Conservation (phyloP, 768 basidiomycete species). For the Daedaleopsis nitida region DNA sequence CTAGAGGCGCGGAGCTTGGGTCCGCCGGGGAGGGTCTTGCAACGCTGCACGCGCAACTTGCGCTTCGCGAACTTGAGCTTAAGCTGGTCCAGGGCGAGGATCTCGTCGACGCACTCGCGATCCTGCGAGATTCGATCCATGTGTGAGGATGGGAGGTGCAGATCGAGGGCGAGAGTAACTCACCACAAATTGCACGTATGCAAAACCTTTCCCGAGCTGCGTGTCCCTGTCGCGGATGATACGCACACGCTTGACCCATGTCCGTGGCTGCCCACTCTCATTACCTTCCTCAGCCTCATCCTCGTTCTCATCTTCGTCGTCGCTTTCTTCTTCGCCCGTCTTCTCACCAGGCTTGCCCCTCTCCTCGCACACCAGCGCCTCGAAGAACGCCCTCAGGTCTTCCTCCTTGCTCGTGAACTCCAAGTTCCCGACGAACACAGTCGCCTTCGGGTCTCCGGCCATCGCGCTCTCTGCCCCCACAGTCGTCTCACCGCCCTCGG, state of each 20-base stretch:
- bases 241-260: constrained; percentile 85
- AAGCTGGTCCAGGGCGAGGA: constrained; percentile 74
- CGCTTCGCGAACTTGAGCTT: constrained; percentile 93
- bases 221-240: constrained; percentile 89
- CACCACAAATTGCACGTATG: constrained; percentile 87
- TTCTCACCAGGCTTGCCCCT: constrained; percentile 54
- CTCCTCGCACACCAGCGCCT: constrained; percentile 71
- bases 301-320: constrained; percentile 29
- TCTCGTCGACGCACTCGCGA: constrained; percentile 87
- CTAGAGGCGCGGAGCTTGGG: constrained; percentile 31
- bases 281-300: background rate
- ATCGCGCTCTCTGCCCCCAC: constrained; percentile 10
- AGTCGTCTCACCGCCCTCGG: constrained; percentile 25
- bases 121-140: constrained; percentile 52
- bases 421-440: constrained; percentile 89
- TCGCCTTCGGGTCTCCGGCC: constrained; percentile 73
- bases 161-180: constrained; percentile 30
- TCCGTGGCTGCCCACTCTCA: constrained; percentile 32
- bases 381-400: constrained; percentile 85
- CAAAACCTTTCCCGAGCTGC: constrained; percentile 94
- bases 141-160: background rate
- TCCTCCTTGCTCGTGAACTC: constrained; percentile 93
- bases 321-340: constrained; percentile 31
- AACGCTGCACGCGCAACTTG: constrained; percentile 87
- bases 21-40: constrained; percentile 68